Evolutionary conservation across 2,329 filamentous ascomycete species (phyloP), one percentile per base, ranked within the genome.

Genomic region (Emmonsiellopsis sp.): DNA sequence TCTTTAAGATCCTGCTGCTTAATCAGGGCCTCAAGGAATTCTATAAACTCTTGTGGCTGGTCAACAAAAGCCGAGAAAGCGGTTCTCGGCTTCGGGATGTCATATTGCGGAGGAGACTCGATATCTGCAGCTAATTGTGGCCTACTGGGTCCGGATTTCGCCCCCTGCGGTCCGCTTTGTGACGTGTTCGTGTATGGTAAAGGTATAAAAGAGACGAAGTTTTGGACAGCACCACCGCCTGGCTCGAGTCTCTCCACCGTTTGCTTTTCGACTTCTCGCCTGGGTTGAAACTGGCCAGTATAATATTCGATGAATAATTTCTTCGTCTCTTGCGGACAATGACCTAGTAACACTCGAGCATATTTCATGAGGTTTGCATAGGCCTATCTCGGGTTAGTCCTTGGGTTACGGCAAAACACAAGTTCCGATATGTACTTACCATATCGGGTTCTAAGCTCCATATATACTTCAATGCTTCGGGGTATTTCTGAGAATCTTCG

Each of bases 51-150:
- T 54, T 91, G 82, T 0, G 93, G 81, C 65, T 96, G 91, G 63
- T 96, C 92, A 55, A 98, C 91, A 64, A 98, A 98, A 0, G 89
- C 92, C 1, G 93, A 96, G 63, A 98, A 98, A 0, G 93, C 92
- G 1, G 86, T 90, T 56, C 92, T 79, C 5, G 93, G 92, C 54
- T 86, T 86, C 0, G 93, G 92, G 2, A 87, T 78, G 5, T 81
- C 83, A 69, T 98, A 98, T 58, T 81, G 78, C 30, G 76, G 68
- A 5, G 72, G 69, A 1, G 74, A 69, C 34, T 77, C 76, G 50
- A 45, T 34, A 8, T 67, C 61, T 13, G 54, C 53, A 3, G 61
- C 58, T 1, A 61, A 57, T 37, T 64, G 57, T 15, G 63, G 58
- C 51, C 70, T 68, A 9, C 61, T 57, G 5, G 51, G 55, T 16